Base-by-base conservation (phyloP, 2,329 filamentous ascomycete species). In the Davidsoniella virescens region DNA sequence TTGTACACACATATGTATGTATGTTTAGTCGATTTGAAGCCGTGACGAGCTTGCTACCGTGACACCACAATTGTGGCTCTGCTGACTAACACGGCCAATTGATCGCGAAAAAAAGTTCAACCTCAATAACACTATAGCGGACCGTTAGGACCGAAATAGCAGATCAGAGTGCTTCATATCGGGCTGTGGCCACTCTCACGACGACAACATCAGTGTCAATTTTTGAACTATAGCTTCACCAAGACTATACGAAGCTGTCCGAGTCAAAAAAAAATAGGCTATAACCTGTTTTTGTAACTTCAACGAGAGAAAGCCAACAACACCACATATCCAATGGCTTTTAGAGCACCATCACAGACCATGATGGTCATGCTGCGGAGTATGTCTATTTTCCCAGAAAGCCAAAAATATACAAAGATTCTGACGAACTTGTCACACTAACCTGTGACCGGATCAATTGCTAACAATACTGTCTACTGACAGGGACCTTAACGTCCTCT, bases 61-160 rank as follows among this genome's bases (percentile, higher is more conserved):
- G 26, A 14, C 44, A 48, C 16, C 45, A 49, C 29, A 53, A 43
- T 49, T 52, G 36, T 54, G 44, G 45, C 25, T 45, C 42, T 37
- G 52, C 49, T 51, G 44, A 51, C 49, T 52, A 52, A 52, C 16
- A 23, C 17, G n/a, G 17, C 39, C 33, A n/a, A 37, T 16, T 18
- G 40, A 49, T 54, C 52, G 52, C 44, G 51, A 44, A 52, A 54
- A 52, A 52, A 54, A 52, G 49, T 49, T 52, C 47, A 53, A 53
- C 47, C 44, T 47, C 47, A 50, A 23, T 25, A 37, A 5, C n/a
- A 33, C 18, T 20, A 49, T 41, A 53, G 47, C 37, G 47, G 37
- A 36, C 42, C 39, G 44, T 16, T 23, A 47, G 44, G 44, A n/a
- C 20, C 38, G 8, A 33, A 33, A 9, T 33, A 33, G 29, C 12